These are phyloP conservation scores for Mycothermus thermophilus DNA, from an alignment of 495 filamentous ascomycete species.

Conservation along the genomic window DNA sequence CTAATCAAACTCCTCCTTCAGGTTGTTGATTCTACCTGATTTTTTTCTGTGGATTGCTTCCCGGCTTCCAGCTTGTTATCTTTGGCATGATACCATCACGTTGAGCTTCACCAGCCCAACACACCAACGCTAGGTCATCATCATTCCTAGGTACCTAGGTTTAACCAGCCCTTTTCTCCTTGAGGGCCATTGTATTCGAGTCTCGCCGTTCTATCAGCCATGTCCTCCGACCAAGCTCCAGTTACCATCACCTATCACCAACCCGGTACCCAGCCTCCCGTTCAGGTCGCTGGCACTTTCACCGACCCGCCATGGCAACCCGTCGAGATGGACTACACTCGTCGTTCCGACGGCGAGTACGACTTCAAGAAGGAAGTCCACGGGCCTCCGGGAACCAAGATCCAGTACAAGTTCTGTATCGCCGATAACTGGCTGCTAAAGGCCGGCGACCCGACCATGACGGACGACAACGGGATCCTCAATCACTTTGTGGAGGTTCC, in stretches of 20 bases:
- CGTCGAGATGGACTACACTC: constrained; percentile 41
- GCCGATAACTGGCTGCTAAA: constrained; percentile 52
- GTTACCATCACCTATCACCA: constrained; percentile 46
- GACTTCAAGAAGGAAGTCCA: constrained; percentile 34
- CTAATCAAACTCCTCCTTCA: too few species aligned
- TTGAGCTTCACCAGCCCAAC: too few species aligned
- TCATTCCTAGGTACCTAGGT: too few species aligned
- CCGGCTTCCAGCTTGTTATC: too few species aligned
- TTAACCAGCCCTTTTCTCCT: too few species aligned
- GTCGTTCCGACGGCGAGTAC: constrained; percentile 29
- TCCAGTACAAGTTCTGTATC: constrained; percentile 59
- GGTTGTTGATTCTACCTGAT: too few species aligned
- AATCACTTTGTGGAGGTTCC: constrained; percentile 45
- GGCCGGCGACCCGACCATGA: constrained; percentile 37
- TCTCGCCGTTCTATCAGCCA: too few species aligned
- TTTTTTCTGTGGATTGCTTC: too few species aligned
- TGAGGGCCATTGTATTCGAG: too few species aligned
- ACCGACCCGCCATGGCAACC: constrained; percentile 50
- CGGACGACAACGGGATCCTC: constrained; percentile 41
- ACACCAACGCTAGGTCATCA: too few species aligned
- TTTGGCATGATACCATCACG: too few species aligned
- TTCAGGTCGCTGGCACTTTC: constrained; percentile 54
- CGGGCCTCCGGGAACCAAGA: constrained; percentile 31
- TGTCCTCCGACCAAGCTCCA: constrained; percentile 21
- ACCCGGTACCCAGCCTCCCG: constrained; percentile 41